Evolutionary conservation across 176 grass and related monocot genomes (phyloP).

Genomic region (Canna indica): DNA sequence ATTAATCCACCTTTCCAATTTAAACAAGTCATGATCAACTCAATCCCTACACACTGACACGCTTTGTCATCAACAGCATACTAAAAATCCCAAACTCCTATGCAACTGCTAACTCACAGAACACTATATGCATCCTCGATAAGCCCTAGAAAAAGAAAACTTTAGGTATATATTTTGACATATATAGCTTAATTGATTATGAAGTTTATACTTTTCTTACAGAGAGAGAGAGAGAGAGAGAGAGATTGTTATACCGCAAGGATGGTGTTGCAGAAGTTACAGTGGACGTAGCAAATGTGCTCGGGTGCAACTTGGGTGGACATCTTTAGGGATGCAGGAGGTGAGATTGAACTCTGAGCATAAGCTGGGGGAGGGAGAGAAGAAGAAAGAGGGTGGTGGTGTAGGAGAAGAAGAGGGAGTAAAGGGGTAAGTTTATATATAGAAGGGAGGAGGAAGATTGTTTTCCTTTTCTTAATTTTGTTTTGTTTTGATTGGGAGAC

Average conservation of each 20-base stretch:
- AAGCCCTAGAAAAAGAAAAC: neutral
- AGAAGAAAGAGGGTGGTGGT: neutral
- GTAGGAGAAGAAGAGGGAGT: neutral
- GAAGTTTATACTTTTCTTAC: too few relatives aligned
- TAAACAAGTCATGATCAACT: too few relatives aligned
- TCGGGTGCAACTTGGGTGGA: neutral
- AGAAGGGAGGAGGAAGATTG: neutral
- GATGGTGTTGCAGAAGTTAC: conserved; percentile 22
- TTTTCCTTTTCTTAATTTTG: neutral
- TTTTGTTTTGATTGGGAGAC: neutral
- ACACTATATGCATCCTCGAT: neutral
- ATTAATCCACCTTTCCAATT: too few relatives aligned
- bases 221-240: neutral
- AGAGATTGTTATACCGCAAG: neutral
- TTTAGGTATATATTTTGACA: neutral
- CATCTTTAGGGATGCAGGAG: neutral
- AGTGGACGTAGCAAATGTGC: conserved; percentile 21
- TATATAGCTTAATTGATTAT: too few relatives aligned
- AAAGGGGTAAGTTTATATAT: conserved; percentile 2
- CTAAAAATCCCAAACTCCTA: neutral
- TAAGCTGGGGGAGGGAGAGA: neutral
- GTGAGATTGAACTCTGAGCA: neutral
- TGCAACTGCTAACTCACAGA: too few relatives aligned
- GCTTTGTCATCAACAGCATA: neutral
- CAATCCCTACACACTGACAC: too few relatives aligned